Evolutionary conservation across 441 rosid species (phyloP), one percentile per base, ranked within the genome.

Genomic region (Corymbia calophylla): DNA sequence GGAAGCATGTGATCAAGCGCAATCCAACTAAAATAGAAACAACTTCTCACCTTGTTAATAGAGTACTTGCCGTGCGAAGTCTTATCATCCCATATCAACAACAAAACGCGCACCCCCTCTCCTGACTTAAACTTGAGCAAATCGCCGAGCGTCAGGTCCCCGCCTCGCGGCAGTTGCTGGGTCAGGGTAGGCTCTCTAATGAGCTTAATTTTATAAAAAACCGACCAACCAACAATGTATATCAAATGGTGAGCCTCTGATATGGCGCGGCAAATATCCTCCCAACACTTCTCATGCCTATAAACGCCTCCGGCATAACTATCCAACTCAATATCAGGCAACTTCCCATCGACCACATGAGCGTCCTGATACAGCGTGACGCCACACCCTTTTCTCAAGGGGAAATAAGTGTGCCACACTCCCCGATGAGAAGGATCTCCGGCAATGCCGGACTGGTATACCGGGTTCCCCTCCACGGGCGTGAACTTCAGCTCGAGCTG

Each of bases 231-330:
- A 48, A 91, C 95, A 8, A 97, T 88, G 92, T 97, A 97, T 66
- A 97, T 92, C 96, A 97, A n/a, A 92, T 97, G 99, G 81, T 96
- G 99, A 92, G 99, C 99, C 90, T 97, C 99, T 0, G 94, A 95
- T 9, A 97, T 93, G 1, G 99, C 99, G 91, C 92, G 87, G 60
- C 98, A 97, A 53, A 97, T 95, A 90, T 97, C 99, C 90, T 96
- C 98, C 99, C 99, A 97, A 89, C 99, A 97, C 23, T 92, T 93
- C 1, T 88, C 93, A 2, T 93, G 96, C 90, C 56, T 89, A 55
- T 93, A 97, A 84, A 93, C 90, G 82, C 90, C 89, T 39, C 96
- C 94, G 1, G 48, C 48, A 70, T 70, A 29, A 7, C 86, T 91
- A 23, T 95, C 98, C 88, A 97, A 88, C 31, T 89, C 82, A 51